Evolutionary conservation across 345 rosid genomes (phyloP).

Genomic region (Carallia brachiata): DNA sequence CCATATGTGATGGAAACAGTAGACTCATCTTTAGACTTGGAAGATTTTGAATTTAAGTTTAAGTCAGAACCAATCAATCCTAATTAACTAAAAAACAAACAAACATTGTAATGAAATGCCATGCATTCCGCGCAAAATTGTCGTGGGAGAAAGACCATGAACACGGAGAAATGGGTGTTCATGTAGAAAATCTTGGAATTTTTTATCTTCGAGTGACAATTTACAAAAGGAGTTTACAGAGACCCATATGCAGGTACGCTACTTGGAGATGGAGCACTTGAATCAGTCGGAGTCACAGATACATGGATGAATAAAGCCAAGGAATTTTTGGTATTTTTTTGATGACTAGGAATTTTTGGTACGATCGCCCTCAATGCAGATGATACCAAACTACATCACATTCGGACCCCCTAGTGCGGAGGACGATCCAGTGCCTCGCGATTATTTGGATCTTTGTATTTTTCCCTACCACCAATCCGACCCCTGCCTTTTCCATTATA

Average conservation of each 20-base stretch:
- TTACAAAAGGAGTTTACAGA: constrained; percentile 16
- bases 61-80: too few species aligned
- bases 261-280: constrained; percentile 11
- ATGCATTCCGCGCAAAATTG: neutral
- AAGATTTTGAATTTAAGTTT: too few species aligned
- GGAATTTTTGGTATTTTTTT: neutral
- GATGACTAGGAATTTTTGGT: too few species aligned
- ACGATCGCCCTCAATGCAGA: neutral
- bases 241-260: constrained; percentile 23
- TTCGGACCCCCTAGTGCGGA: too few species aligned
- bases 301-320: constrained; percentile 8
- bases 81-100: too few species aligned
- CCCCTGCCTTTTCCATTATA: too few species aligned
- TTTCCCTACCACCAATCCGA: too few species aligned
- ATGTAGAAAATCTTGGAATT: constrained; percentile 1
- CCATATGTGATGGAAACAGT: too few species aligned
- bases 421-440: too few species aligned
- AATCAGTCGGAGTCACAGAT: neutral
- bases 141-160: constrained; percentile 36
- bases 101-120: too few species aligned
- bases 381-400: constrained; percentile 5
- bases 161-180: constrained; percentile 8
- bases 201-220: constrained; percentile 7
- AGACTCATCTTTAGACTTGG: too few species aligned
- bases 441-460: too few species aligned